Evolutionary conservation across 129 eudicot genomes (phyloP).

Genomic region (Glebionis coronaria): DNA sequence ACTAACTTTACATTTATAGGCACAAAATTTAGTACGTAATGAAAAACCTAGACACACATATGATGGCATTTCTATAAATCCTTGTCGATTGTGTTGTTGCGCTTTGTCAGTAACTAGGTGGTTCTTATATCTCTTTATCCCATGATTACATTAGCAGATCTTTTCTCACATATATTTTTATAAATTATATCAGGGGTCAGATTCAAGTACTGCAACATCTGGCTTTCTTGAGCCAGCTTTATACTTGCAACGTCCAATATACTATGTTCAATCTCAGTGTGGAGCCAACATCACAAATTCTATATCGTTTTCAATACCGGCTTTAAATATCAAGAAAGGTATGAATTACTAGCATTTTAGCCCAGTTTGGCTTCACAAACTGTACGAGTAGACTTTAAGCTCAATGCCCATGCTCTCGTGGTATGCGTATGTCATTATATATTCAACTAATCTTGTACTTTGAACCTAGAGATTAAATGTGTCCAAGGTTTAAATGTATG

Average conservation of each 20-base stretch:
- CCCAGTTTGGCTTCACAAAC: no score
- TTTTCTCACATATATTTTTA: background rate
- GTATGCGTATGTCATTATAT: no score
- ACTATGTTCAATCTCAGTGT: slow-evolving; percentile 68
- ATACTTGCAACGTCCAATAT: slow-evolving; percentile 45
- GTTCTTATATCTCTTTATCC: no score
- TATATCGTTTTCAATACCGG: slow-evolving; percentile 40
- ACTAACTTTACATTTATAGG: no score
- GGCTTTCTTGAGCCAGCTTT: slow-evolving; percentile 73
- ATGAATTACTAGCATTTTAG: background rate
- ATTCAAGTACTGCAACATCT: slow-evolving; percentile 30
- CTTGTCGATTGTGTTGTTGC: background rate
- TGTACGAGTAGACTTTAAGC: no score
- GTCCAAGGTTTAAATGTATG: slow-evolving; percentile 64
- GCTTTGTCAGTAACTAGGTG: no score
- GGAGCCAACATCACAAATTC: slow-evolving; percentile 48
- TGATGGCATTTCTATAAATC: no score
- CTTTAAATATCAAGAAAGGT: slow-evolving; percentile 51
- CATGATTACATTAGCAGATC: no score
- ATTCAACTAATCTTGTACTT: slow-evolving; percentile 10
- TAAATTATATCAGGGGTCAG: slow-evolving; percentile 62
- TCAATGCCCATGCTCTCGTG: no score
- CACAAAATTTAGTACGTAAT: no score
- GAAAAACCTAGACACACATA: no score
- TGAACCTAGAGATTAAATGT: slow-evolving; percentile 63